These are phyloP conservation scores for Begonia masoniana DNA, from an alignment of 306 rosid species.

Conservation along the genomic window DNA sequence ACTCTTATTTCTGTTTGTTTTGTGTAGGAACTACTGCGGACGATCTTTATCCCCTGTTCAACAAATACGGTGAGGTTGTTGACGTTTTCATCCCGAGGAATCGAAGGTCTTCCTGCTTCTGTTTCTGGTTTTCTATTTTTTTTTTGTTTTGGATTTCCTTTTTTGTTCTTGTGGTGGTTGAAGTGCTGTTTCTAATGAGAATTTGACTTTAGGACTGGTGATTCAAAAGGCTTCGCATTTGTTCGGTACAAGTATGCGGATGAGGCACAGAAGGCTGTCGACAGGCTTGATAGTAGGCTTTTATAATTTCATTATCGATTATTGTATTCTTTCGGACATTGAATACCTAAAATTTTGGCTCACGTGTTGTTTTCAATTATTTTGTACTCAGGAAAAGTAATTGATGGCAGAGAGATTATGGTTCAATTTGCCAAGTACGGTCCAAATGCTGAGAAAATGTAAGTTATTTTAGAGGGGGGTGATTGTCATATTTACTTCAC, in stretches of 20 bases:
- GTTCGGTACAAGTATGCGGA: slow-evolving; percentile 67
- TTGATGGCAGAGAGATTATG: slow-evolving; percentile 76
- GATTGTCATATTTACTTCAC: background rate
- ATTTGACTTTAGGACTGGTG: slow-evolving; percentile 36
- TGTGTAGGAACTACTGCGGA: slow-evolving; percentile 55
- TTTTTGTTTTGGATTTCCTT: background rate
- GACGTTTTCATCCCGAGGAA: slow-evolving; percentile 68
- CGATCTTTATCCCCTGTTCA: slow-evolving; percentile 63
- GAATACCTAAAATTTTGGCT: background rate
- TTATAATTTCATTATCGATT: background rate
- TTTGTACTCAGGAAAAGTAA: slow-evolving; percentile 36
- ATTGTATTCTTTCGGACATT: background rate
- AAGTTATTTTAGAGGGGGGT: background rate
- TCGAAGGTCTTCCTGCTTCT: slow-evolving; percentile 28
- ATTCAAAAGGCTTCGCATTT: slow-evolving; percentile 63
- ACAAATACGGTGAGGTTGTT: slow-evolving; percentile 69
- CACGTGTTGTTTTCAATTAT: background rate
- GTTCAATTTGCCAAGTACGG: slow-evolving; percentile 80
- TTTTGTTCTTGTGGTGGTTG: background rate
- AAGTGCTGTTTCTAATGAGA: background rate
- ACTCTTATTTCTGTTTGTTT: background rate
- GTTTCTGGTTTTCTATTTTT: background rate
- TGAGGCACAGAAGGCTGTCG: slow-evolving; percentile 70
- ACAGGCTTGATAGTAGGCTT: slow-evolving; percentile 46
- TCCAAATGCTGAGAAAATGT: slow-evolving; percentile 71